phyloP scores from a whole-genome alignment of 2,329 filamentous ascomycete genomes.

The Lachnellula willkommii region DNA sequence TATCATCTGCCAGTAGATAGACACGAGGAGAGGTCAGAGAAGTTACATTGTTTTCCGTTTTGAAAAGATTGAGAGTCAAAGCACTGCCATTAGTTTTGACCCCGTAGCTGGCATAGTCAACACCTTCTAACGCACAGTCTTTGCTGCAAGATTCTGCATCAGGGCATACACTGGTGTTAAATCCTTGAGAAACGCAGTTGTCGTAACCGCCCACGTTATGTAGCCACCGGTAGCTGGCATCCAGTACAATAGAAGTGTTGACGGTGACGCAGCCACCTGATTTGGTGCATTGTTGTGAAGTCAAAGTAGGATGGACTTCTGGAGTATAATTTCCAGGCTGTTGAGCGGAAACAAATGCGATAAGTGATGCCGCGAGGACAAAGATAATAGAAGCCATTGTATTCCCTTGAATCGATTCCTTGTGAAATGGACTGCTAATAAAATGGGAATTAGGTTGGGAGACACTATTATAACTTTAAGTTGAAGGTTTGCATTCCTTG shows the following conservation, averaged over 20 bases:
- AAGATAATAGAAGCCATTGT: not conserved
- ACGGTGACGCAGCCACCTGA: slow-evolving; percentile 42
- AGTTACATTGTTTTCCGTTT: slow-evolving; percentile 9
- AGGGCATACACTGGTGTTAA: slow-evolving; percentile 42
- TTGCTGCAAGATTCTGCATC: slow-evolving; percentile 44
- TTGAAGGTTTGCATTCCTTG: not conserved
- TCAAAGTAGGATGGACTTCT: slow-evolving; percentile 47
- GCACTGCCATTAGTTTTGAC: slow-evolving; percentile 34
- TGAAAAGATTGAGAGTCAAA: slow-evolving; percentile 33
- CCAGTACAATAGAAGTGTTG: slow-evolving; percentile 46
- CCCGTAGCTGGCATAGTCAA: slow-evolving; percentile 43
- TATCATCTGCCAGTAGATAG: slow-evolving; percentile 22
- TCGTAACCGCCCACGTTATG: slow-evolving; percentile 27
- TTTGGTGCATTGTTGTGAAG: slow-evolving; percentile 48
- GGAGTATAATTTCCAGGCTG: slow-evolving; percentile 10
- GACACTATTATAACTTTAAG: not conserved
- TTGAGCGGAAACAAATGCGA: slow-evolving; percentile 9
- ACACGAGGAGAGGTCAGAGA: slow-evolving; percentile 36
- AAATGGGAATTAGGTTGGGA: not conserved
- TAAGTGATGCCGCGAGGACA: not conserved
- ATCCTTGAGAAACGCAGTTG: slow-evolving; percentile 30
- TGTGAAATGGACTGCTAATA: not conserved
- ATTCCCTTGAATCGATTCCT: not conserved
- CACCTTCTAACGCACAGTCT: slow-evolving; percentile 51
- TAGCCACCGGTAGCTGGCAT: slow-evolving; percentile 39